phyloP scores from a whole-genome alignment of 331 rosid genomes.

The Arachis monticola region DNA sequence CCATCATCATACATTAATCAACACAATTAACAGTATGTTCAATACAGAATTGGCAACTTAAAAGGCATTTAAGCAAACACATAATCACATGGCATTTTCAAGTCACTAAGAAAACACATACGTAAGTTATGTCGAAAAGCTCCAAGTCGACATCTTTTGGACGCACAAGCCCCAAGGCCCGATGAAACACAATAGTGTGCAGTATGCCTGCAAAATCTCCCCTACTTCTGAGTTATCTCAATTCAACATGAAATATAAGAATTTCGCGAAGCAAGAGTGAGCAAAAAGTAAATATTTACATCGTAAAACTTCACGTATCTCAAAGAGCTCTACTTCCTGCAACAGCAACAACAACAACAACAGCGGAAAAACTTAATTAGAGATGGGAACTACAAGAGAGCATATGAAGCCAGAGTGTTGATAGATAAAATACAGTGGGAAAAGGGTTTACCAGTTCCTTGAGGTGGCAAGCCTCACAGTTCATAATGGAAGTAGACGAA shows the following conservation, averaged over 20 bases:
- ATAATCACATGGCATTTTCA: neutral
- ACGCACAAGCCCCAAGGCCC: slow-evolving; percentile 97
- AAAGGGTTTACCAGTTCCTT: slow-evolving; percentile 68
- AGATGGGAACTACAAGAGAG: neutral
- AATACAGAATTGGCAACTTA: neutral
- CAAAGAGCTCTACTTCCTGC: slow-evolving; percentile 88
- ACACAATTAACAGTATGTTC: neutral
- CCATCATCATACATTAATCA: neutral
- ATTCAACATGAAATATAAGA: slow-evolving; percentile 22
- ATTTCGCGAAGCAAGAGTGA: neutral
- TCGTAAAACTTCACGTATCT: slow-evolving; percentile 92
- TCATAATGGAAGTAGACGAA: slow-evolving; percentile 57
- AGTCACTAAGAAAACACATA: slow-evolving; percentile 26
- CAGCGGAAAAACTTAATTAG: slow-evolving; percentile 2
- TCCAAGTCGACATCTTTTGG: slow-evolving; percentile 92
- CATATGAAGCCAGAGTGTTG: neutral
- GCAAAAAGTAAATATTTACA: slow-evolving; percentile 50
- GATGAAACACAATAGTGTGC: slow-evolving; percentile 89
- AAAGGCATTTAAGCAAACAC: slow-evolving; percentile 4
- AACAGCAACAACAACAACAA: neutral
- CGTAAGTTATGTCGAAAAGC: slow-evolving; percentile 91
- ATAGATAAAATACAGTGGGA: neutral
- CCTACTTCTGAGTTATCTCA: neutral
- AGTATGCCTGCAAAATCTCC: slow-evolving; percentile 70
- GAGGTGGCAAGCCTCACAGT: slow-evolving; percentile 96